phyloP scores from a whole-genome alignment of 23 red algal species.

The Pyropia haitanensis region DNA sequence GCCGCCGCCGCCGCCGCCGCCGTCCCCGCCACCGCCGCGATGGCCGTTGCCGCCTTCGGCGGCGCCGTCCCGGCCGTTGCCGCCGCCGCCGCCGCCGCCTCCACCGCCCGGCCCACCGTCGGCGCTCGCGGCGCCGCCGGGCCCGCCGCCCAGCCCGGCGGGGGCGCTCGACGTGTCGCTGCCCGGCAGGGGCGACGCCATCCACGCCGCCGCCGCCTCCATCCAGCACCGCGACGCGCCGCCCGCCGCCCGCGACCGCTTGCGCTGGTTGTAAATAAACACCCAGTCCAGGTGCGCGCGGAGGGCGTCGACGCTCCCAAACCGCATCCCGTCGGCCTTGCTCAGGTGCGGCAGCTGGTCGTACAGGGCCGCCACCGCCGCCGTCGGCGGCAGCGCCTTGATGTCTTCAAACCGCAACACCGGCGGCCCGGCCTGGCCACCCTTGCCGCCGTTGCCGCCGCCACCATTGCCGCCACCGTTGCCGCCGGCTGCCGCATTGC shows the following conservation, averaged over 20 bases:
- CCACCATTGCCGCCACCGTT: background rate
- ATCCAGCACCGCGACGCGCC: conserved; percentile 64
- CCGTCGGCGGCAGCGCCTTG: conserved; percentile 34
- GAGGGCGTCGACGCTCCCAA: conserved; percentile 43
- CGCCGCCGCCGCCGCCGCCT: background rate
- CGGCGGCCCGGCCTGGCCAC: background rate
- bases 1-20: conserved; percentile 1
- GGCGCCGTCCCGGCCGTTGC: background rate
- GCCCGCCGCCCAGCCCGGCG: background rate
- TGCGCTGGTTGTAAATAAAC: conserved; percentile 56
- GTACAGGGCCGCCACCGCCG: conserved; percentile 52
- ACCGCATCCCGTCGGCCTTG: conserved; percentile 70
- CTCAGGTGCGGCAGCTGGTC: conserved; percentile 40
- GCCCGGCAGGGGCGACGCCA: background rate
- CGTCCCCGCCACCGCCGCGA: background rate
- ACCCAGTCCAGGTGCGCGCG: conserved; percentile 87
- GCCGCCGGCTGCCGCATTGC: too few species aligned
- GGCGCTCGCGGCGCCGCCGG: background rate
- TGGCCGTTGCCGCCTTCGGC: background rate
- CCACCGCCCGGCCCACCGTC: background rate
- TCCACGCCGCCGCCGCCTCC: conserved; percentile 10
- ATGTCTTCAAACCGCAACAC: conserved; percentile 37
- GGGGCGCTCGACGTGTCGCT: background rate
- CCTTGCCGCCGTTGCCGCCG: background rate
- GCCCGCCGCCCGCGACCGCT: conserved; percentile 24